These are phyloP conservation scores for Cyclostephanos tholiformis DNA, from an alignment of 108 stramenopile species.

Conservation along the genomic window DNA sequence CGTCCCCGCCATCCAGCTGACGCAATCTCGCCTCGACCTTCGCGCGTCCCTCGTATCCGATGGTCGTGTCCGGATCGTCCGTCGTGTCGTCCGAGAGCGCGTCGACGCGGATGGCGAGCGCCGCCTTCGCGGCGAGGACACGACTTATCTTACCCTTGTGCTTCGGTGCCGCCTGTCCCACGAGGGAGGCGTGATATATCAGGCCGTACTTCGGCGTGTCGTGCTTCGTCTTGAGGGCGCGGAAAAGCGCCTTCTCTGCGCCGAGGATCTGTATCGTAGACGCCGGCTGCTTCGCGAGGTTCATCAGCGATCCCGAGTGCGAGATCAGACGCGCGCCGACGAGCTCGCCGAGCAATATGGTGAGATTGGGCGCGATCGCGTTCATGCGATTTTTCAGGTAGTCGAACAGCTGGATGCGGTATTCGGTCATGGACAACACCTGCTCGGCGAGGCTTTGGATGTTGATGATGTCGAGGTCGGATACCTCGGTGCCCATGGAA, in stretches of 20 bases:
- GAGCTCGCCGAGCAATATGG: slow-evolving; percentile 97
- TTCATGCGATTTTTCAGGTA: slow-evolving; percentile 99
- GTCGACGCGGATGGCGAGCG: slow-evolving; percentile 98
- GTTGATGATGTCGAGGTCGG: slow-evolving; percentile 92
- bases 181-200: slow-evolving; percentile 99
- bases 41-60: slow-evolving; percentile 94
- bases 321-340: slow-evolving; percentile 99
- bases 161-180: slow-evolving; percentile 99
- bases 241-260: slow-evolving; percentile 99
- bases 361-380: slow-evolving; percentile 99
- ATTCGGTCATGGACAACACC: slow-evolving; percentile 96
- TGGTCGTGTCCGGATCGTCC: slow-evolving; percentile 90
- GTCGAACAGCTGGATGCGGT: slow-evolving; percentile 97
- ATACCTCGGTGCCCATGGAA: slow-evolving; percentile 99
- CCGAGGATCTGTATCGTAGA: slow-evolving; percentile 99
- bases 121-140: slow-evolving; percentile 98
- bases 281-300: slow-evolving; percentile 99
- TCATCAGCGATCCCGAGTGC: slow-evolving; percentile 98
- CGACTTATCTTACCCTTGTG: slow-evolving; percentile 99
- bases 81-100: slow-evolving; percentile 92
- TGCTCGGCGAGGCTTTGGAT: slow-evolving; percentile 94
- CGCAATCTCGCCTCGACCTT: slow-evolving; percentile 98
- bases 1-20: slow-evolving; percentile 93
- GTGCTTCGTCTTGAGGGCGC: slow-evolving; percentile 99
- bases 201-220: slow-evolving; percentile 99